Evolutionary conservation across 2,329 filamentous ascomycete genomes (phyloP), one percentile per base, ranked within the genome.

Genomic region (Venturiaceae sp.): DNA sequence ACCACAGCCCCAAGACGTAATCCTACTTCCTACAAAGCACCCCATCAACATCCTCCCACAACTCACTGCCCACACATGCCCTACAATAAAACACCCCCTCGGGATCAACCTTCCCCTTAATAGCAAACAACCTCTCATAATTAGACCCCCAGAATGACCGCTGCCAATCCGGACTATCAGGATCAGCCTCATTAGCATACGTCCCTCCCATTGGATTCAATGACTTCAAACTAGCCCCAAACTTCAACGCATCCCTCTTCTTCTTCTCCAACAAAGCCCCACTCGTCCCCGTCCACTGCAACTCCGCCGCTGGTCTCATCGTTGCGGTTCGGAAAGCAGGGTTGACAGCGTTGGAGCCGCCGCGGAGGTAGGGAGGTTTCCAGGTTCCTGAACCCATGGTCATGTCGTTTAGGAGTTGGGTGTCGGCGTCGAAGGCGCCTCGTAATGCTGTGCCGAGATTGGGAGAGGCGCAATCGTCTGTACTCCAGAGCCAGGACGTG

Each of bases 281-380:
- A n/a, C 26, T 23, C 7, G 36, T 47, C n/a, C 39, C 53, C 8
- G 5, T 34, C 58, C 68, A 68, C 47, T 66, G 67, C 23, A 65
- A 57, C 14, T 59, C 58, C 5, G 63, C 57, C 0, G 64, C 53
- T 21, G 62, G 61, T 21, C 58, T 50, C 59, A 65, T 60, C 5
- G 61, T 21, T 26, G 59, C 59, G 3, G 58, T 55, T 21, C 63
- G 58, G 55, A 60, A 64, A 21, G 63, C 63, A 9, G 63, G 61
- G 46, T 62, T 64, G 37, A 64, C 63, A 32, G 63, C 60, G 46
- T 58, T 62, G 21, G 57, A 54, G 5, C 58, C 57, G 37, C 56
- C 57, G 23, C 57, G 44, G 28, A 58, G 58, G 50, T 55, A 55
- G 30, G 57, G 57, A 16, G 57, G 7, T 16, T 33, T 39, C 30